Evolutionary conservation across 2,329 filamentous ascomycete species (phyloP), one percentile per base, ranked within the genome.

Genomic region (Alternaria rosae): DNA sequence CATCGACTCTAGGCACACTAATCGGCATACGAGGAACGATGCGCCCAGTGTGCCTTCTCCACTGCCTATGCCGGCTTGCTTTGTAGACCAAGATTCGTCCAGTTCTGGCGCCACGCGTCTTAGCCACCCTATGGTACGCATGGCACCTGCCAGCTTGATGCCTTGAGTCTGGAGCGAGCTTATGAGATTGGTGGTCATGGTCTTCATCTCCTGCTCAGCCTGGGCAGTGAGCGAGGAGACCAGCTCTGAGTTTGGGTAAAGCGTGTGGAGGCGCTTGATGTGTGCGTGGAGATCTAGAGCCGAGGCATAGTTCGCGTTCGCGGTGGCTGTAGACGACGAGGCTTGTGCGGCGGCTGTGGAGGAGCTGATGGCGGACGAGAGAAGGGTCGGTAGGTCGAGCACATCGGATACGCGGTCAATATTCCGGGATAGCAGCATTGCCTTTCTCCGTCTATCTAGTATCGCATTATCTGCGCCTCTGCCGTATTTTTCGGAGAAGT

Each of bases 241-340:
- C 44, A 98, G 83, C 0, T 87, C 83, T 0, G 93, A 97, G 54
- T 89, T 84, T 0, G 94, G 91, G 76, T 97, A 97, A 26, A 98
- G 83, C 0, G 89, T 88, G 63, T 93, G 89, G 6, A 99, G 84
- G 8, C 95, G 88, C 70, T 92, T 92, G 75, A 97, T 95, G 77
- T 98, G 95, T n/a, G 92, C 91, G 75, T 97, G 91, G 3, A 99
- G 85, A 78, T 99, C 95, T 32, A 99, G 84, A 0, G 94, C 94
- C 0, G 93, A 92, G 3, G 93, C 90, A 82, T 97, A 97, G 69
- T 93, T 96, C 62, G 89, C 87, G 10, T 83, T 86, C 7, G 82
- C 77, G 3, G 75, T 61, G 5, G 72, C 77, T 6, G 76, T 72
- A 3, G 65, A 65, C 1, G 70, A 53, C 3, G 66, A 48, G 13